Evolutionary conservation across 805 yeast species (phyloP).

Genomic region (Teunomyces barrocoloradensis): DNA sequence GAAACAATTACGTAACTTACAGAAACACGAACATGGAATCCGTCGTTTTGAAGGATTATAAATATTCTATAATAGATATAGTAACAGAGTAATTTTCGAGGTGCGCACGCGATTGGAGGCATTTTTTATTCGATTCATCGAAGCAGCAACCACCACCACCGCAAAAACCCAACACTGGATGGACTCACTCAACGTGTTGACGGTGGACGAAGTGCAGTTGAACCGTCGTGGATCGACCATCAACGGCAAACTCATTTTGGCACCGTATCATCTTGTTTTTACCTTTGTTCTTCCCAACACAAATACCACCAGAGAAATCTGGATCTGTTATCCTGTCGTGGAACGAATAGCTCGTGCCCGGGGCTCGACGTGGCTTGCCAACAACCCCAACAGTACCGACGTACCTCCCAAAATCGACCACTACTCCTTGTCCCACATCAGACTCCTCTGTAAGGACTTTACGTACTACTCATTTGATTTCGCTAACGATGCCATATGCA

Average conservation of each 20-base stretch:
- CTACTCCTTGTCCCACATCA: conserved; percentile 51
- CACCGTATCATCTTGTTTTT: conserved; percentile 39
- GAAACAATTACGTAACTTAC: conserved; percentile 48
- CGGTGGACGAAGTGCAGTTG: conserved; percentile 38
- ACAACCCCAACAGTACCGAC: conserved; percentile 4
- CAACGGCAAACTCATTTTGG: conserved; percentile 35
- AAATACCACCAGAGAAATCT: conserved; percentile 56
- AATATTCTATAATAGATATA: not conserved
- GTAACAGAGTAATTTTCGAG: not conserved
- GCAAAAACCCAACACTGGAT: not conserved
- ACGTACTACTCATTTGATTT: conserved; percentile 79
- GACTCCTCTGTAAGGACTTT: conserved; percentile 81
- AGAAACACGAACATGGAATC: conserved; percentile 62
- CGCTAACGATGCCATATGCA: conserved; percentile 52
- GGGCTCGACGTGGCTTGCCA: conserved; percentile 46
- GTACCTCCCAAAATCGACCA: conserved; percentile 21
- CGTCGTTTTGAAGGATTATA: conserved; percentile 60
- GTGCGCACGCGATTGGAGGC: conserved; percentile 1
- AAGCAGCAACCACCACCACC: not conserved
- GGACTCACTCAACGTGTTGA: conserved; percentile 6
- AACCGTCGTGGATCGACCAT: conserved; percentile 38
- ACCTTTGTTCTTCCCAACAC: conserved; percentile 20
- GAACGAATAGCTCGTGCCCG: conserved; percentile 55
- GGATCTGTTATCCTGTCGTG: conserved; percentile 90
- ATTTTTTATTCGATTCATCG: not conserved